phyloP scores from a whole-genome alignment of 2,329 filamentous ascomycete species.

The Phyllosticta citriasiana region DNA sequence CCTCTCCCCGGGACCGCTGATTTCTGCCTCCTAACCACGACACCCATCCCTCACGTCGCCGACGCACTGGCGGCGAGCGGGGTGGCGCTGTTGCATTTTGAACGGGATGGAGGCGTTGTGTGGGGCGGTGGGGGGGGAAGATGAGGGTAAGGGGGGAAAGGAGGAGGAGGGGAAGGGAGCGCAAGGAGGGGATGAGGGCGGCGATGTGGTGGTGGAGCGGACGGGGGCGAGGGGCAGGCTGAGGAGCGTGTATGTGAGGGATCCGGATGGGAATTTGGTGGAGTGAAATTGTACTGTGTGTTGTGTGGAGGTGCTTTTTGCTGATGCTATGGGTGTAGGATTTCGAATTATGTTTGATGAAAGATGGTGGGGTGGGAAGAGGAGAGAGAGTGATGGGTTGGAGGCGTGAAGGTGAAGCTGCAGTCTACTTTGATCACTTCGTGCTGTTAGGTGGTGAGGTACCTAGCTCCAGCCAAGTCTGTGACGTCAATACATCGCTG shows the following conservation, averaged over 20 bases:
- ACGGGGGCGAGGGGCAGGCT: constrained; percentile 45
- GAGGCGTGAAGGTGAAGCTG: not conserved
- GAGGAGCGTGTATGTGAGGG: constrained; percentile 49
- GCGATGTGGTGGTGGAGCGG: not conserved
- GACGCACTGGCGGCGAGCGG: not conserved
- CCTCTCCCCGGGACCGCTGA: not conserved
- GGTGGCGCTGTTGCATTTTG: not conserved
- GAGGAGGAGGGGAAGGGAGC: no score
- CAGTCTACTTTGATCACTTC: no score
- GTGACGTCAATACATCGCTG: not conserved
- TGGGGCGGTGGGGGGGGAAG: not conserved
- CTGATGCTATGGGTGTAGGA: not conserved
- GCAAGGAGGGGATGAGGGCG: not conserved
- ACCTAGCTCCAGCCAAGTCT: not conserved
- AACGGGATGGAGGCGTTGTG: not conserved
- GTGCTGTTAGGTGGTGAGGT: not conserved
- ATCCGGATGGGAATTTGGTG: constrained; percentile 53
- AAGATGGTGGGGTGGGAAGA: not conserved
- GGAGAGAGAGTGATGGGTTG: not conserved
- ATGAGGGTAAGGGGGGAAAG: not conserved
- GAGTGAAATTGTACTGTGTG: constrained; percentile 38
- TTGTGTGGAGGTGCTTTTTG: not conserved
- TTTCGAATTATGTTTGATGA: not conserved
- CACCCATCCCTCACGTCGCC: not conserved
- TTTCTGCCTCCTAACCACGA: not conserved